Base-by-base conservation (phyloP, 2,329 filamentous ascomycete genomes). In the Pestalotiopsis sp. region DNA sequence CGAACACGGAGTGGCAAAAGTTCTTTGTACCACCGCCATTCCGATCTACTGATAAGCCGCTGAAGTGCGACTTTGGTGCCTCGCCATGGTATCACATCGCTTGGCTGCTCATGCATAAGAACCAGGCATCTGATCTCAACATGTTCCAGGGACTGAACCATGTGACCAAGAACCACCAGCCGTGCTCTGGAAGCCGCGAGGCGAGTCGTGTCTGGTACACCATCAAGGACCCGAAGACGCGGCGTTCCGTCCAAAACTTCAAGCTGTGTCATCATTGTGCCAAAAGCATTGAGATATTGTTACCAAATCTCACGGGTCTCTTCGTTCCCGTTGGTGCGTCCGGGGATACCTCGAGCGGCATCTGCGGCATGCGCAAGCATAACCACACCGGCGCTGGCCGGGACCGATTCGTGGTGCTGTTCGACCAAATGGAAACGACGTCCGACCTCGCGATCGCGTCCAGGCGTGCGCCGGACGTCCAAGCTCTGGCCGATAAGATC, bases 61-160 rank as follows among this genome's bases (percentile, higher is more conserved):
- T 93, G 7, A 84, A 87, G 60, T 98, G 95, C 80, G 91, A 94
- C 72, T 93, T 98, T 79, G 93, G 93, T 38, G 86, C 89, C 13
- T 86, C 85, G 0, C 89, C 91, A 0, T 98, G 94, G 93, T 91
- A 93, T 74, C 90, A 93, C 36, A 89, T 97, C 52, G 94, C 94
- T 0, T 97, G 92, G 89, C 85, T 95, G 3, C 85, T 97, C 71
- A 95, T 91, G 2, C 82, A 92, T 66, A 94, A 94, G 78, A 89
- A 93, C 72, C 82, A 89, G 13, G 84, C 88, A 20, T 84, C 86
- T 3, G 90, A 93, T 72, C 81, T 96, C 56, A 87, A 88, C 13
- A 81, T 97, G 4, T 84, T 98, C 38, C 88, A 91, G 69, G 86
- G 88, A 49, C 85, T 97, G 41, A 90, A 91, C 4, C 86, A 87